Base-by-base conservation (phyloP, 1,139 yeast genomes). In the Tardiomyces digboiensis region DNA sequence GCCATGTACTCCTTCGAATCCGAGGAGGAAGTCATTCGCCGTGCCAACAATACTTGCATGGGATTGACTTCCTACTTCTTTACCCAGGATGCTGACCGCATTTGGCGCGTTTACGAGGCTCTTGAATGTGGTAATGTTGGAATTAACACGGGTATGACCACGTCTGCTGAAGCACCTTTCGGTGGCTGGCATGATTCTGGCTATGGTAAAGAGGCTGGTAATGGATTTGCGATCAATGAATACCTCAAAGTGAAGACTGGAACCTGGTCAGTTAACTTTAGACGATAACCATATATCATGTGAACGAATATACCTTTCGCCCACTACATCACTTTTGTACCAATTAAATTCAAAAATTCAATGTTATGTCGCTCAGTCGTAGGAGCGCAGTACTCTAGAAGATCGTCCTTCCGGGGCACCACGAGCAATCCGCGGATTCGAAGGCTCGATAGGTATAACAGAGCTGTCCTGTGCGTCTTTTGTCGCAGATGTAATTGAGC, bases 21-120 rank as follows among this genome's bases (percentile, higher is more conserved):
- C 45, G 74, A 78, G 2, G 78, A 76, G 5, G 78, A 85, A 38
- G 95, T 95, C 2, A 68, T 91, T 19, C 68, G 67, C n/a, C 66
- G 89, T 43, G 88, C 97, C 39, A 91, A 91, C 60, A 72, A 81
- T 13, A 82, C 96, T 0, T 83, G 80, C 47, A 91, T 79, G 62
- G 98, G 97, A 0, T 74, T 91, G 22, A 82, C 84, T 2, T 75
- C 86, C 10, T 83, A 83, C 61, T 73, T 82, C 39, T 84, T 77
- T 64, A 71, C 87, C 29, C 66, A 71, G 47, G 71, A 76, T 54
- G 62, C 78, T 43, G 70, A 75, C 49, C 79, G 76, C 21, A 62
- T 80, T n/a, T 78, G 78, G 66, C 68, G 72, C 22, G 71, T 79
- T 37, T 71, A 80, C 46, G 85, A 77, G 52, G 75, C 74, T 23